Conservation (phyloP, 495 filamentous ascomycete species). For the Aspergillus mulundensis region DNA sequence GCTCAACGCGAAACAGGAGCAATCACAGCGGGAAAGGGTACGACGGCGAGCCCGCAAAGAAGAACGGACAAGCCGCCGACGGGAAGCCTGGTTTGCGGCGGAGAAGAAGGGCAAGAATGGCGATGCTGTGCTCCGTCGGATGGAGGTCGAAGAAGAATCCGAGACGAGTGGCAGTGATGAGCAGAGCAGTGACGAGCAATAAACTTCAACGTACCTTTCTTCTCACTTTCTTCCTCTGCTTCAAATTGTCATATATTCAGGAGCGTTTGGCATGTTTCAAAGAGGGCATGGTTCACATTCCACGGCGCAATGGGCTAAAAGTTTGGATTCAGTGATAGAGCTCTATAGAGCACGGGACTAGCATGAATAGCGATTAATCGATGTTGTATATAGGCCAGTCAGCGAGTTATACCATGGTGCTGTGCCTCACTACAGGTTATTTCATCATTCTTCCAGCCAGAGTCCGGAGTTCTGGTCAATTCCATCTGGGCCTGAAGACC, state of each 20-base stretch:
- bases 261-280: slow-evolving; percentile 2
- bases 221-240: neutral
- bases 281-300: slow-evolving; percentile 1
- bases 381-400: neutral
- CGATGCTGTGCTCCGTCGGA: slow-evolving; percentile 33
- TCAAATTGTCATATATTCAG: neutral
- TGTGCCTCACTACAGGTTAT: neutral
- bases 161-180: slow-evolving; percentile 39
- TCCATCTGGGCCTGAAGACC: neutral
- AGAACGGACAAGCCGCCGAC: slow-evolving; percentile 32
- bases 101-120: slow-evolving; percentile 46
- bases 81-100: slow-evolving; percentile 45
- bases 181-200: slow-evolving; percentile 34
- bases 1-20: slow-evolving; percentile 39
- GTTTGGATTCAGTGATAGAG: neutral
- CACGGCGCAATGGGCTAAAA: slow-evolving; percentile 3
- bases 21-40: slow-evolving; percentile 32
- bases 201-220: neutral
- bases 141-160: slow-evolving; percentile 34
- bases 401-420: neutral
- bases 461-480: neutral
- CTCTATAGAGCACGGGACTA: neutral
- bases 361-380: neutral
- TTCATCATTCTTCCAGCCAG: neutral
- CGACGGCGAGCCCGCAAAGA: slow-evolving; percentile 40